These are phyloP conservation scores for Pseudogymnoascus sp. DNA, from an alignment of 2,329 filamentous ascomycete genomes.

Conservation along the genomic window DNA sequence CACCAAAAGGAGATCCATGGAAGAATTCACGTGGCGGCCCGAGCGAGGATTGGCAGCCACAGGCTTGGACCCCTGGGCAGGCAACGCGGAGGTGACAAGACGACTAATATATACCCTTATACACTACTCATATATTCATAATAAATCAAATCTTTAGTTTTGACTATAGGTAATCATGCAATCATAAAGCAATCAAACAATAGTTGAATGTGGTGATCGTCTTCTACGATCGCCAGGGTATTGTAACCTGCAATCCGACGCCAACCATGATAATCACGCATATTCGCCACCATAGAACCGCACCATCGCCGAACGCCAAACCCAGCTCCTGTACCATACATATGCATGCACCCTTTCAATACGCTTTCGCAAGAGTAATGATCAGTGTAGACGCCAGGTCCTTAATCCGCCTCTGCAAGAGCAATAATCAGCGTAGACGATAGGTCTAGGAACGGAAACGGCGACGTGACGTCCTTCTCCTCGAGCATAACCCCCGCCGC, in stretches of 20 bases:
- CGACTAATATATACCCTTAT: slow-evolving; percentile 1
- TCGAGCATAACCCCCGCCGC: slow-evolving; percentile 67
- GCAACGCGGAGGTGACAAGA: slow-evolving; percentile 5
- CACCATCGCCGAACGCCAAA: slow-evolving; percentile 8
- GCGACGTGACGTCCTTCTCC: slow-evolving; percentile 91
- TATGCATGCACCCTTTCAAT: slow-evolving; percentile 34
- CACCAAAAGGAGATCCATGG: slow-evolving; percentile 44
- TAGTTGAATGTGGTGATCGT: slow-evolving; percentile 11
- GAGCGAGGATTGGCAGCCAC: slow-evolving; percentile 56
- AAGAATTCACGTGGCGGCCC: slow-evolving; percentile 48
- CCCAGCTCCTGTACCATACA: slow-evolving; percentile 2
- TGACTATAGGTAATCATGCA: neutral
- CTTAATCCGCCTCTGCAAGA: slow-evolving; percentile 69
- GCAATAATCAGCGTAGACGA: slow-evolving; percentile 89
- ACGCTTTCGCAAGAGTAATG: slow-evolving; percentile 81
- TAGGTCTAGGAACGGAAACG: slow-evolving; percentile 93
- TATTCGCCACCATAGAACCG: neutral
- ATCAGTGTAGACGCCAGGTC: slow-evolving; percentile 85
- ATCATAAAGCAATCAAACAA: slow-evolving; percentile 11
- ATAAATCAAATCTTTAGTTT: neutral
- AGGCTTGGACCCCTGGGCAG: slow-evolving; percentile 7
- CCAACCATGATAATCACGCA: slow-evolving; percentile 5
- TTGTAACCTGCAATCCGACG: slow-evolving; percentile 11
- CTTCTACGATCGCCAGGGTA: slow-evolving; percentile 12
- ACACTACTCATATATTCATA: slow-evolving; percentile 8